phyloP scores from a whole-genome alignment of 2,329 filamentous ascomycete genomes.

The Talaromyces piceae region DNA sequence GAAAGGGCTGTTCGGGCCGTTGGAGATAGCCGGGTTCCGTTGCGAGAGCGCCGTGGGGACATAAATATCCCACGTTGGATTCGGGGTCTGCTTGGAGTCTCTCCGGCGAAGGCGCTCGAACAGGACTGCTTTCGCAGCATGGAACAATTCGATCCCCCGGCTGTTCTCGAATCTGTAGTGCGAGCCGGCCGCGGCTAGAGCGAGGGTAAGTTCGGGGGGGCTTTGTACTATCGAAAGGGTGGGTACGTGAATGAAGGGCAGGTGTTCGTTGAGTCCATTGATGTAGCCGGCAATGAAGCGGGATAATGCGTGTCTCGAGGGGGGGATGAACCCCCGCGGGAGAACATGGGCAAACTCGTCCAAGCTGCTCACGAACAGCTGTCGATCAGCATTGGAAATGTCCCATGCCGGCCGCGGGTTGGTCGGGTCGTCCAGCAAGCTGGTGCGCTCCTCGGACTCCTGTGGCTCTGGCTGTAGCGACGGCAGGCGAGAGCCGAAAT shows the following conservation, averaged over 20 bases:
- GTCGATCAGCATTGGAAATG: conserved; percentile 40
- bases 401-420: conserved; percentile 40
- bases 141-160: conserved; percentile 50
- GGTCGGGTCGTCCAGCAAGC: conserved; percentile 31
- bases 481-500: conserved; percentile 42
- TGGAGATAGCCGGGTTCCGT: conserved; percentile 36
- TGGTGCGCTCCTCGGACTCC: conserved; percentile 38
- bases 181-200: conserved; percentile 44
- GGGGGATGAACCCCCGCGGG: conserved; percentile 41
- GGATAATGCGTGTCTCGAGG: conserved; percentile 42
- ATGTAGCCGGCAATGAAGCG: conserved; percentile 47
- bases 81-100: conserved; percentile 39
- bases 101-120: conserved; percentile 45
- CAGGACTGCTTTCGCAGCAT: conserved; percentile 49
- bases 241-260: conserved; percentile 46
- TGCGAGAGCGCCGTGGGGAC: conserved; percentile 28
- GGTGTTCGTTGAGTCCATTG: conserved; percentile 44
- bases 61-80: conserved; percentile 36
- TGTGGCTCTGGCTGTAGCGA: conserved; percentile 41
- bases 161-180: conserved; percentile 44
- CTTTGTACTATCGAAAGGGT: conserved; percentile 40
- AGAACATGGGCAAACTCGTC: conserved; percentile 41
- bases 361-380: conserved; percentile 37
- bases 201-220: conserved; percentile 44
- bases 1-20: conserved; percentile 37